Base-by-base conservation (phyloP, 2,329 filamentous ascomycete species). In the Chalaropsis thielavioides region DNA sequence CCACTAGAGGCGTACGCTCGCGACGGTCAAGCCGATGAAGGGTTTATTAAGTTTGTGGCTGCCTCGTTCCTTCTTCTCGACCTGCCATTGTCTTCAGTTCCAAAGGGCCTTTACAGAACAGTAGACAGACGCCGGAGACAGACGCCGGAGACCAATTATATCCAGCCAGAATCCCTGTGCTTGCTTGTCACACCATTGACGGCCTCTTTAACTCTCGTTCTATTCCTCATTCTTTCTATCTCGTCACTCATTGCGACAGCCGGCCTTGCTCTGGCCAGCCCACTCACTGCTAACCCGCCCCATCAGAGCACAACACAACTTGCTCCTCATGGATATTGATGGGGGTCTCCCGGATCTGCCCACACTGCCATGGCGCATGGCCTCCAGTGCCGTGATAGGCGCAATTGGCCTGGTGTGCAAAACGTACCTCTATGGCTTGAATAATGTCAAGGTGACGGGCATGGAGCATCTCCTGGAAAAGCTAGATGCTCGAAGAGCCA, bases 341-440 rank as follows among this genome's bases (percentile, higher is more conserved):
- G 54, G 13, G 2, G 54, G 54, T 40, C 67, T 68, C 19, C 72
- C 70, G 31, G 70, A 71, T 66, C 76, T 80, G 73, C 85, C 85
- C 38, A 81, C 82, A 71, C 75, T 86, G 66, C 77, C 84, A 75
- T 91, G 88, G 87, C 87, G 89, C 68, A 76, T 85, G 64, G 81
- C 82, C 43, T 95, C 91, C n/a, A 80, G 85, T 62, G 76, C 85
- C 68, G 81, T 88, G 44, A 90, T 96, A 81, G 86, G 88, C 70
- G 74, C 86, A 11, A 86, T 90, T 0, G 88, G 86, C 60, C 75
- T 85, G 35, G 69, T 95, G 6, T 90, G 84, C 65, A 83, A 89
- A 67, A 80, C 78, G 1, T 96, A 97, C 72, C 76, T 96, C 54
- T 87, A 85, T 69, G 83, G 83, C 0, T 74, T 92, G 68, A 95